These are phyloP conservation scores for Salvia miltiorrhiza DNA, from an alignment of 257 asterid genomes.

Conservation along the genomic window DNA sequence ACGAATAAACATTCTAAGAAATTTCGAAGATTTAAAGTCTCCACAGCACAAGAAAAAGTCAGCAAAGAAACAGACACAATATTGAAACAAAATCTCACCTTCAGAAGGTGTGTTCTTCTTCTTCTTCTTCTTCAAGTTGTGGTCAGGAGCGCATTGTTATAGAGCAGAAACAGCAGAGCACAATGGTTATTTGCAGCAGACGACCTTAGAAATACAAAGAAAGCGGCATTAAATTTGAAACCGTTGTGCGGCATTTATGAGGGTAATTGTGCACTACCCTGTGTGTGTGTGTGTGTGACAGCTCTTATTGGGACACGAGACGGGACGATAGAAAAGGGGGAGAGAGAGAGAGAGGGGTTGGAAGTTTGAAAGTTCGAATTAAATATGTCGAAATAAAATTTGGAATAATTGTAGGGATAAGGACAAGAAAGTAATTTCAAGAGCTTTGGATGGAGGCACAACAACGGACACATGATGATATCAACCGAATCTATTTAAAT, in stretches of 20 bases:
- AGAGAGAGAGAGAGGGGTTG: background rate
- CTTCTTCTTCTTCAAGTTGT: background rate
- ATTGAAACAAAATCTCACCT: background rate
- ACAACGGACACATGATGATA: constrained; percentile 5
- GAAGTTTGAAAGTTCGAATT: constrained; percentile 33
- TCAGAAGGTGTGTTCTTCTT: background rate
- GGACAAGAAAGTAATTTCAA: constrained; percentile 18
- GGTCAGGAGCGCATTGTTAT: background rate
- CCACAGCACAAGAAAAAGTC: background rate
- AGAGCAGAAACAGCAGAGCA: constrained; percentile 5
- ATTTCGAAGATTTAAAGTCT: background rate
- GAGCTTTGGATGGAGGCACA: constrained; percentile 3
- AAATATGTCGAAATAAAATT: background rate
- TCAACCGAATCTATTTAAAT: constrained; percentile 6
- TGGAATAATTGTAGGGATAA: background rate
- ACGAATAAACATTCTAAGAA: background rate
- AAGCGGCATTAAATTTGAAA: constrained; percentile 20
- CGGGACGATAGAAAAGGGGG: background rate
- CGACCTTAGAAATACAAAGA: background rate
- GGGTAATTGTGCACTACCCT: constrained; percentile 9
- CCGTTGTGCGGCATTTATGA: constrained; percentile 30
- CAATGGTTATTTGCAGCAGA: constrained; percentile 15
- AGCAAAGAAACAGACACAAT: background rate
- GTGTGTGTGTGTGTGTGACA: constrained; percentile 20
- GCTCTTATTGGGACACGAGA: constrained; percentile 29